These are phyloP conservation scores for Fraxinus latifolia DNA, from an alignment of 305 asterid species.

Conservation along the genomic window DNA sequence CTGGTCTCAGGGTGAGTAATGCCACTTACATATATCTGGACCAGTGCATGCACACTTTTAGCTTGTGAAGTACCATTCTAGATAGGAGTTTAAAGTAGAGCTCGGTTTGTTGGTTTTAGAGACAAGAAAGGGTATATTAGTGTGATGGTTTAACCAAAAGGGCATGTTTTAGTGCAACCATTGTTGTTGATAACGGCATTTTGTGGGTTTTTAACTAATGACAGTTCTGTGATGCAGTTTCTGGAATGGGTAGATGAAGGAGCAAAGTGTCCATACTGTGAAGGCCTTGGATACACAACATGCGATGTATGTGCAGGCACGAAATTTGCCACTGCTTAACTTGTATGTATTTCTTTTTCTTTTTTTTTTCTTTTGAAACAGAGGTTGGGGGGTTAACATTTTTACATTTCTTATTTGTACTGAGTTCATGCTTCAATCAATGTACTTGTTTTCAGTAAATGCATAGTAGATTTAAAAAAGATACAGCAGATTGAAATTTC, in stretches of 20 bases:
- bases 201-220: neutral
- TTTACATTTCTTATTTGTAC: neutral
- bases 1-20: neutral
- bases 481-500: neutral
- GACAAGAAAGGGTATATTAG: neutral
- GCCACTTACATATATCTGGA: neutral
- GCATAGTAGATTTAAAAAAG: neutral
- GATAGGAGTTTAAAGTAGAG: neutral
- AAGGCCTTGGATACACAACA: constrained; percentile 57
- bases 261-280: constrained; percentile 80
- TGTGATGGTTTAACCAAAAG: neutral
- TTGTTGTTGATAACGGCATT: neutral
- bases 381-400: neutral
- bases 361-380: neutral
- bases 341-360: neutral
- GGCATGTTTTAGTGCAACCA: neutral
- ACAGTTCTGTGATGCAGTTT: constrained; percentile 51
- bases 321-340: constrained; percentile 31
- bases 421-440: neutral
- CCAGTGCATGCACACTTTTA: neutral
- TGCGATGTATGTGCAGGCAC: constrained; percentile 69
- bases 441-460: neutral
- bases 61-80: neutral
- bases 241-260: constrained; percentile 89
- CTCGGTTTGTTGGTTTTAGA: neutral